Percentiles rank a stretch among this genome's conserved stretches.
Evolutionary conservation across 2,329 filamentous ascomycete genomes (phyloP).

Genomic region (Chaetomium olivaceum): DNA sequence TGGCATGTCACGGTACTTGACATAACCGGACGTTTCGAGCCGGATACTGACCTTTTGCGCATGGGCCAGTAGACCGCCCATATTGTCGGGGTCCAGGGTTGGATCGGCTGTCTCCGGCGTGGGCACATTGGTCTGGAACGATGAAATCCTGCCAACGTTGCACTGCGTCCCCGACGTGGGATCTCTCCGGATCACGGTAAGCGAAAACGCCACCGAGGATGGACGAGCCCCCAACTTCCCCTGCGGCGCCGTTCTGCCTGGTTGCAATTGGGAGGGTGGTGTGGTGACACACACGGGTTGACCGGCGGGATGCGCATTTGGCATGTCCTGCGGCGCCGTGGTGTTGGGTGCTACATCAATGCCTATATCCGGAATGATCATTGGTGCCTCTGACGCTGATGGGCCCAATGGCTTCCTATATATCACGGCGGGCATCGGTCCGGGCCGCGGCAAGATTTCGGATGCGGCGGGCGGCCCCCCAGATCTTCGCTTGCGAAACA

Average conservation of each 20-base stretch:
- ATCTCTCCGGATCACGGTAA: conserved; percentile 73
- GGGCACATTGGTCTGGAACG: conserved; percentile 49
- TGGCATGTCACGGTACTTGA: conserved; percentile 56
- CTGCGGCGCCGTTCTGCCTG: conserved; percentile 12
- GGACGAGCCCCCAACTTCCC: conserved; percentile 14
- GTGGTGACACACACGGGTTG: conserved; percentile 7
- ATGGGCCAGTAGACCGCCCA: conserved; percentile 22
- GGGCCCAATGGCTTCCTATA: conserved; percentile 26
- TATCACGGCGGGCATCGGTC: conserved; percentile 6
- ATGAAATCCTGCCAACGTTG: conserved; percentile 70
- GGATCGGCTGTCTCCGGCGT: conserved; percentile 31
- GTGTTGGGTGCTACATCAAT: neutral
- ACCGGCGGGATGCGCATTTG: neutral
- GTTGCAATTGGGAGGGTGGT: neutral
- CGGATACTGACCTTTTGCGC: conserved; percentile 52
- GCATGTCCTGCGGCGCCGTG: neutral
- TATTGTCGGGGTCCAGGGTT: conserved; percentile 33
- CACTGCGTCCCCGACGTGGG: conserved; percentile 68
- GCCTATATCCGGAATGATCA: neutral
- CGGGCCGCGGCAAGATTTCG: conserved; percentile 5
- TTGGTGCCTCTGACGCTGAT: neutral
- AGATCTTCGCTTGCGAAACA: conserved; percentile 21
- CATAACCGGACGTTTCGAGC: conserved; percentile 58
- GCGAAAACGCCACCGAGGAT: conserved; percentile 47
- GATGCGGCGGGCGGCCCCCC: neutral